Base-by-base conservation (phyloP, 2,329 filamentous ascomycete species). In the Dryadomyces quercivorus region DNA sequence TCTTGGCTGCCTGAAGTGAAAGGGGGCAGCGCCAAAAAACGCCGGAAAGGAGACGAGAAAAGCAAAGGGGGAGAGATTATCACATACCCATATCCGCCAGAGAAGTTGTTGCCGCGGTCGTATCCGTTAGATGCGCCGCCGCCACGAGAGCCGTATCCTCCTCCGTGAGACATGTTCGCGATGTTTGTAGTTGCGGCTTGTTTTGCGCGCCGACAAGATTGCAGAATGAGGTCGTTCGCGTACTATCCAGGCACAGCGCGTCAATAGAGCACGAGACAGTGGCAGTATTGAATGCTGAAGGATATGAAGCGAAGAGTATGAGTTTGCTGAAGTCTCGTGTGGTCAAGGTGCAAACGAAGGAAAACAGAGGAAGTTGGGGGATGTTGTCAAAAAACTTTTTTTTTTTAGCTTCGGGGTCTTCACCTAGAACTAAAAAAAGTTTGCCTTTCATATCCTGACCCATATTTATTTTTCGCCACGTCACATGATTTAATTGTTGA, bases 81-180 rank as follows among this genome's bases (percentile, higher is more conserved):
- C 26, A 40, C 51, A 20, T 53, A 48, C 44, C 51, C 51, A 42
- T 47, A 53, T 22, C 57, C 55, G 8, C 59, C 59, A 50, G 58
- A 61, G 47, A 61, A 57, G 51, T 64, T 64, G 64, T 72, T 72
- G 58, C 72, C 70, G 62, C 68, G 67, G 56, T 65, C 66, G 61
- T 43, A 51, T n/a, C 57, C 55, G n/a, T 59, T 59, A 47, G 58
- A 60, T 45, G 61, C 57, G 51, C 72, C 71, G 62, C 68, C 67
- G 56, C 65, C 66, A 61, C 67, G 61, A 58, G 74, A 70, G 21
- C 59, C 57, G 61, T 69, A 71, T 61, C 70, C 66, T 59, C 67
- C 64, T 54, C 66, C 62, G 66, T 73, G 74, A 63, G 74, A 76
- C 74, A 76, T 76, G 55, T 61, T 70, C 7, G 26, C 42, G 22